Conservation (phyloP, 2,329 filamentous ascomycete genomes). For the Colletotrichum musicola region DNA sequence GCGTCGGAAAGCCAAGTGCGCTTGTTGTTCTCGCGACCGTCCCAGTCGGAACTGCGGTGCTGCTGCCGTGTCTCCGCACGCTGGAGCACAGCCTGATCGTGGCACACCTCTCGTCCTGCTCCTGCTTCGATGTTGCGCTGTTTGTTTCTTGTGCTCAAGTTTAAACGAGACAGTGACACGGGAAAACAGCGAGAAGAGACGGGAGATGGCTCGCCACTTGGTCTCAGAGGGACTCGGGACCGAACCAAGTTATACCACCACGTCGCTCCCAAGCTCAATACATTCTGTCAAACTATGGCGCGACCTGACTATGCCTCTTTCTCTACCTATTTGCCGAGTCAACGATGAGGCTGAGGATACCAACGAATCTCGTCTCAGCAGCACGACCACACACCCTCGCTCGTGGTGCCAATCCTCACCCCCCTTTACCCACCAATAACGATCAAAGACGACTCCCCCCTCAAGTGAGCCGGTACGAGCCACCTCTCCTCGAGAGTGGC, state of each 20-base stretch:
- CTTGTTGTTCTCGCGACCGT: background rate
- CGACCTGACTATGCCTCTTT: background rate
- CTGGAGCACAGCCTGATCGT: slow-evolving; percentile 13
- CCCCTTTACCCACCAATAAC: slow-evolving; percentile 13
- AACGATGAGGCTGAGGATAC: slow-evolving; percentile 7
- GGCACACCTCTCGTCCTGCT: background rate
- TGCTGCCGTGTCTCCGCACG: slow-evolving; percentile 13
- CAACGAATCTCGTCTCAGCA: background rate
- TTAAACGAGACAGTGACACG: background rate
- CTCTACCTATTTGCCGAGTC: background rate
- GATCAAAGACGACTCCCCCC: background rate
- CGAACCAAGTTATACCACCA: background rate
- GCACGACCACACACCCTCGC: background rate
- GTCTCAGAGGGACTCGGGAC: background rate
- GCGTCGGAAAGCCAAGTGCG: background rate
- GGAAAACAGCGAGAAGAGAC: background rate
- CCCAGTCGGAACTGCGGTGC: background rate
- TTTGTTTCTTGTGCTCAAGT: background rate
- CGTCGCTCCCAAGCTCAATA: background rate
- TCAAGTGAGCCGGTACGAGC: slow-evolving; percentile 4
- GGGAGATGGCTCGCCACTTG: background rate
- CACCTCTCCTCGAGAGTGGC: background rate
- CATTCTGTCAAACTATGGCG: background rate
- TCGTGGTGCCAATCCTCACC: background rate
- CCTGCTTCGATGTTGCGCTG: background rate